Evolutionary conservation across 192 early-diverging fungal genomes (phyloP), one percentile per base, ranked within the genome.

Genomic region (Radiomyces spectabilis): DNA sequence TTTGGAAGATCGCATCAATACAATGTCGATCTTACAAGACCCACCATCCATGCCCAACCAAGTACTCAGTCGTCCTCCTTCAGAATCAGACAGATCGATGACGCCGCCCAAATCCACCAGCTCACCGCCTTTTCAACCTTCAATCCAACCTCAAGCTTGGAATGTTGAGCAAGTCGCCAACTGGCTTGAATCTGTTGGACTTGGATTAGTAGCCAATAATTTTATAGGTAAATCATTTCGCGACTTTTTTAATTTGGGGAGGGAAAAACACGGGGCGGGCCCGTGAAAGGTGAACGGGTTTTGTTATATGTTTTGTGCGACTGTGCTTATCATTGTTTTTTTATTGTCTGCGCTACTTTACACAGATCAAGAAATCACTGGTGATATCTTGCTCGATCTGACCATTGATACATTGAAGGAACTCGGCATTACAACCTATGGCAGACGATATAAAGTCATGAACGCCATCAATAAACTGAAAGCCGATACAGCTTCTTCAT

Each of bases 331-430:
- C 8, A 15, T 48, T 27, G 16, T 27, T 48, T 25, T 15, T 27
- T 9, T 41, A 29, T 31, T 59, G 19, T 67, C n/a, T n/a, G n/a
- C n/a, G n/a, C n/a, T n/a, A n/a, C n/a, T n/a, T n/a, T n/a, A n/a
- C n/a, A n/a, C n/a, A 83, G 85, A 84, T 9, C 78, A 85, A 42
- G 80, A 80, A 34, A 81, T 88, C 45, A 80, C 76, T 24, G 86
- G 86, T 39, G 79, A 79, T 37, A 66, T 74, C n/a, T 64, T 88
- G 3, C 24, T 88, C 0, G 79, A 80, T 25, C 48, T 86, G 13
- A 78, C 74, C 44, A 64, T 88, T 15, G 73, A 77, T 31, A 69
- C 75, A 13, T 61, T 88, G 7, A 83, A 85, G 46, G 84, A 88
- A 44, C 50, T 88, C 15, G 79, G 85, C 19, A 78, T 88, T 34